Evolutionary conservation across 208 protist genomes (phyloP), one percentile per base, ranked within the genome.

Genomic region (Novymonas esmeraldas): DNA sequence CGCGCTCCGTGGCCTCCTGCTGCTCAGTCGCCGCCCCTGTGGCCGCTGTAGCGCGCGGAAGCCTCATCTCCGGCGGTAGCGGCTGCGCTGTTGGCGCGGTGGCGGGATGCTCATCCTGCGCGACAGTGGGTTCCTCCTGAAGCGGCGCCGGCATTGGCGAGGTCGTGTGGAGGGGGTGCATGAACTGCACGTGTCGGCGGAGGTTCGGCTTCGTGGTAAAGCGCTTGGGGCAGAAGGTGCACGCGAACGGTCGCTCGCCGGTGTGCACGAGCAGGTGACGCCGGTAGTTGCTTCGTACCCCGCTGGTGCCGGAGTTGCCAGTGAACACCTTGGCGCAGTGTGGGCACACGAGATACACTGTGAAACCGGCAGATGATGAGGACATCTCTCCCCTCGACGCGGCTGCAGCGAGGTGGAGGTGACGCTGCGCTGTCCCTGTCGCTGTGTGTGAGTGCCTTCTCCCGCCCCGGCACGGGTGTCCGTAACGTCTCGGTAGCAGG

Each of bases 191-290:
- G 72, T 93, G 90, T 2, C 87, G 80, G 42, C 71, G 51, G 51
- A 75, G 11, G 64, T 93, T 94, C 6, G 52, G 59, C 33, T 69
- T 89, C 13, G 87, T 93, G 6, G 82, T 88, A 62, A 95, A 95
- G 33, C 64, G 48, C 28, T 66, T 69, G 26, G 38, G 42, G 56
- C 90, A 95, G 67, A 81, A 82, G 28, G 70, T 41, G 70, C 90
- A 95, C 16, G 64, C 34, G 67, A 79, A 88, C 20, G 90, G 87
- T 28, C 85, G 84, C 39, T 86, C 77, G 42, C 76, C 75, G 29
- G 76, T 89, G 78, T 95, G 90, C 7, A 50, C 81, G 64, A 79
- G 79, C 6, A 95, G 71, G 62, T 95, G 90, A 10, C 90, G 82
- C 10, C 63, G 61, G 73, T 85, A 95, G 64, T 93, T 90, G 69